Percentiles rank a stretch among this genome's conserved stretches.
Evolutionary conservation across 306 rosid species (phyloP).

Genomic region (Ochetophila trinervis): DNA sequence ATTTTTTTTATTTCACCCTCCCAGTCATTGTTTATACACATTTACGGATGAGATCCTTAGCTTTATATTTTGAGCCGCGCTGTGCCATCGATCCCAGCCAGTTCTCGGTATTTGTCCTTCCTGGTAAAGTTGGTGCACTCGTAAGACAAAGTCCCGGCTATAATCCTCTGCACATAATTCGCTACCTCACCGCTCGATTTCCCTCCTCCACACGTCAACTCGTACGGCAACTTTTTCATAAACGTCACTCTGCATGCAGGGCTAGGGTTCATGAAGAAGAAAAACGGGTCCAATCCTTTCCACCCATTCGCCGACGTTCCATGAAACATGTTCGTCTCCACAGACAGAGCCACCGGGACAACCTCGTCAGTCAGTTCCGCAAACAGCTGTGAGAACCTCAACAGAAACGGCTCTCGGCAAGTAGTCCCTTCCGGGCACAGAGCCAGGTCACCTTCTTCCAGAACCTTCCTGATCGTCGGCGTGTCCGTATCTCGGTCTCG

Average conservation of each 20-base stretch:
- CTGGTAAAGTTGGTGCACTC: constrained; percentile 70
- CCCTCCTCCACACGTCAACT: constrained; percentile 53
- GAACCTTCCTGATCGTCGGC: constrained; percentile 55
- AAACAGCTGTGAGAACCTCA: constrained; percentile 63
- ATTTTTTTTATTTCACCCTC: no score
- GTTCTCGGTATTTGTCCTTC: constrained; percentile 72
- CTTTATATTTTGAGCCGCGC: no score
- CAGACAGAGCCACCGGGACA: constrained; percentile 74
- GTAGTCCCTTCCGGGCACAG: constrained; percentile 81
- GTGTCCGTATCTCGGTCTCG: constrained; percentile 63
- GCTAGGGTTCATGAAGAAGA: constrained; percentile 88
- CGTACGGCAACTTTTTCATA: constrained; percentile 60
- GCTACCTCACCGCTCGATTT: constrained; percentile 81
- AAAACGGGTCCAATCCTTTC: constrained; percentile 91
- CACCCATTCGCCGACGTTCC: constrained; percentile 79
- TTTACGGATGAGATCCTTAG: no score
- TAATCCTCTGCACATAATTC: constrained; percentile 58
- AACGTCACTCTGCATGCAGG: constrained; percentile 66
- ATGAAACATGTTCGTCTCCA: constrained; percentile 75
- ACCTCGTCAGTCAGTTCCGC: constrained; percentile 65
- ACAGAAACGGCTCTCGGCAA: constrained; percentile 65
- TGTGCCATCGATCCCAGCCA: constrained; percentile 70
- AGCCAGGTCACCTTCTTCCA: constrained; percentile 64
- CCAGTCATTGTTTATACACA: no score
- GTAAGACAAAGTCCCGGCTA: constrained; percentile 60